Conservation (phyloP, 768 basidiomycete genomes). For the Paxillus involutus region DNA sequence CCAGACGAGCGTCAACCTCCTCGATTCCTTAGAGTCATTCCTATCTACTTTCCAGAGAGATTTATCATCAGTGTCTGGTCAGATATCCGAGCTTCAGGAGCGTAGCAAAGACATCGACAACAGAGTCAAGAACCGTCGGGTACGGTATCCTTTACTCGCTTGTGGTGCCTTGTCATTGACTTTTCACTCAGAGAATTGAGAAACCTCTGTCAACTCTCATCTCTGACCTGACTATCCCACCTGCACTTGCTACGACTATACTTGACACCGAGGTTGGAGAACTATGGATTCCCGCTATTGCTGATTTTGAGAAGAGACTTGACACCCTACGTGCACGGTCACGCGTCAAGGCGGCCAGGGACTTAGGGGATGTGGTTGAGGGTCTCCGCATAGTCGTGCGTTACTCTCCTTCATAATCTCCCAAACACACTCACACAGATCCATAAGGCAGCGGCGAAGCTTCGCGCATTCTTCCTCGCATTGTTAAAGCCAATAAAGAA, state of each 20-base stretch:
- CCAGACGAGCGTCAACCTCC: constrained; percentile 82
- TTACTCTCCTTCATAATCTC: constrained; percentile 7
- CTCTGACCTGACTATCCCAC: constrained; percentile 79
- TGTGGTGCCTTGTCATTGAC: background rate
- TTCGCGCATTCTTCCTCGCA: constrained; percentile 82
- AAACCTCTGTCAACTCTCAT: constrained; percentile 82
- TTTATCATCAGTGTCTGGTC: constrained; percentile 90
- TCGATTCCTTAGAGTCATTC: constrained; percentile 88
- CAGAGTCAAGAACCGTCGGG: constrained; percentile 80
- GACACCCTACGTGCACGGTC: constrained; percentile 67
- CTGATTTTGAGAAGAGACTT: constrained; percentile 78
- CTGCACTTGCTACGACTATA: constrained; percentile 69
- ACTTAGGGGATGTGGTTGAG: constrained; percentile 80
- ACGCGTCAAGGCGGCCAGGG: constrained; percentile 84
- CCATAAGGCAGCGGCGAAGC: constrained; percentile 80
- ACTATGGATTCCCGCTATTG: constrained; percentile 81
- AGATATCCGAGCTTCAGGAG: constrained; percentile 92
- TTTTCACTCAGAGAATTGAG: constrained; percentile 73
- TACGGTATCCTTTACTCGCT: constrained; percentile 36
- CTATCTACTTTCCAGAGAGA: constrained; percentile 95
- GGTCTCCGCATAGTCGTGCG: constrained; percentile 86
- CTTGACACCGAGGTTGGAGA: constrained; percentile 86
- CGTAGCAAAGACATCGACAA: constrained; percentile 90
- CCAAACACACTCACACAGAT: constrained; percentile 1
- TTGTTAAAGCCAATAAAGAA: constrained; percentile 79